phyloP scores from a whole-genome alignment of 176 grass and related monocot genomes.

The Cenchrus fungigraminus region DNA sequence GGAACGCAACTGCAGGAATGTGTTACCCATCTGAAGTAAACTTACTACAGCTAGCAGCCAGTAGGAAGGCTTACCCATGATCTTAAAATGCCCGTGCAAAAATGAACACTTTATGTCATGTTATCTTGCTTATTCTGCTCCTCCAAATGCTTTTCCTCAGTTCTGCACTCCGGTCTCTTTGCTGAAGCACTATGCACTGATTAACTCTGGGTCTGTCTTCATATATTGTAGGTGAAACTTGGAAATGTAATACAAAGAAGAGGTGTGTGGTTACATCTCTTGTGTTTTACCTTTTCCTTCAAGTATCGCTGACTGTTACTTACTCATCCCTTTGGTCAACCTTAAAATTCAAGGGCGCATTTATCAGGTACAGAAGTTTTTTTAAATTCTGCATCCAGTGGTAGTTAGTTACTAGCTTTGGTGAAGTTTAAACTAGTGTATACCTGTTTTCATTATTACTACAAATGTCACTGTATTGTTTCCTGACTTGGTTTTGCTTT shows the following conservation, averaged over 20 bases:
- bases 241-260: slow-evolving; percentile 83
- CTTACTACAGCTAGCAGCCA: neutral
- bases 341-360: slow-evolving; percentile 63
- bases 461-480: slow-evolving; percentile 10
- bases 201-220: slow-evolving; percentile 30
- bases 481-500: slow-evolving; percentile 26
- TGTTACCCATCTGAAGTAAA: neutral
- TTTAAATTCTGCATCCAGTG: slow-evolving; percentile 1
- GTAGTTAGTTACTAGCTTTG: neutral
- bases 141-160: neutral
- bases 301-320: slow-evolving; percentile 35
- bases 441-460: neutral
- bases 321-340: slow-evolving; percentile 42
- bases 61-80: neutral
- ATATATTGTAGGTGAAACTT: slow-evolving; percentile 68
- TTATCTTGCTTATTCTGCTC: neutral
- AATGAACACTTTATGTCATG: neutral
- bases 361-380: slow-evolving; percentile 61
- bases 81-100: neutral
- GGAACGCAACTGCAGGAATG: too few species aligned
- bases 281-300: slow-evolving; percentile 37
- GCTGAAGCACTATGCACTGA: neutral
- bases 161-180: neutral
- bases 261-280: slow-evolving; percentile 61
- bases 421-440: slow-evolving; percentile 4